Evolutionary conservation across 495 filamentous ascomycete genomes (phyloP).

Genomic region (Chaetomium fimeti): DNA sequence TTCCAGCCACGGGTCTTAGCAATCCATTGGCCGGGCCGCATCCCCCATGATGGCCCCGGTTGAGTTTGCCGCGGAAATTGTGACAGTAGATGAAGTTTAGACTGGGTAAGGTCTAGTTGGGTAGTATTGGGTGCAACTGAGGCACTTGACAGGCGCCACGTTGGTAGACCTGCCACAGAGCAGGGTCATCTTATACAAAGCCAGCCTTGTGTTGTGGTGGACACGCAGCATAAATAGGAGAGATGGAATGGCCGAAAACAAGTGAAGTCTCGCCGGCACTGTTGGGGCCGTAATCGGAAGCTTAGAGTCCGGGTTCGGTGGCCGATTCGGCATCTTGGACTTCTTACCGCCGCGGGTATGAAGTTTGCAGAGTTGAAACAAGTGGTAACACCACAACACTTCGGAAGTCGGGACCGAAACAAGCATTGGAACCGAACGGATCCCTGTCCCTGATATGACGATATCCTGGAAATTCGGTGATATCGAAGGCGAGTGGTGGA

Average conservation of each 20-base stretch:
- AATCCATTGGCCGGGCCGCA: no score
- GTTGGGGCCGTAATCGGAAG: background rate
- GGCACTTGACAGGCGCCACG: background rate
- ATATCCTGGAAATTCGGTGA: background rate
- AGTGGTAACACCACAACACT: conserved; percentile 13
- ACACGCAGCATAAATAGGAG: background rate
- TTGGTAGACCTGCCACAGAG: background rate
- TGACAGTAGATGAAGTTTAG: no score
- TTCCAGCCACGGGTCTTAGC: no score
- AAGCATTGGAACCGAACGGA: conserved; percentile 1
- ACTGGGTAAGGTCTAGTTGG: no score
- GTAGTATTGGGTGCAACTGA: no score
- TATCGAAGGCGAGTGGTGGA: background rate
- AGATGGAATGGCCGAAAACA: background rate
- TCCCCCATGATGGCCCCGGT: no score
- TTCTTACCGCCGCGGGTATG: background rate
- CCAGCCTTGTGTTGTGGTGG: background rate
- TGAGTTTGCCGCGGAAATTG: no score
- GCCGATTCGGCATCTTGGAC: background rate
- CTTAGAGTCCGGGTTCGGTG: background rate
- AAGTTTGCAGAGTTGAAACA: background rate
- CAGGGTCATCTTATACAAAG: background rate
- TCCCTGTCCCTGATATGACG: background rate
- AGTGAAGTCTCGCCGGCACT: background rate
- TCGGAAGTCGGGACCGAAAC: conserved; percentile 23